Base-by-base conservation (phyloP, 1,284 basidiomycete genomes). In the Bjerkandera adusta region DNA sequence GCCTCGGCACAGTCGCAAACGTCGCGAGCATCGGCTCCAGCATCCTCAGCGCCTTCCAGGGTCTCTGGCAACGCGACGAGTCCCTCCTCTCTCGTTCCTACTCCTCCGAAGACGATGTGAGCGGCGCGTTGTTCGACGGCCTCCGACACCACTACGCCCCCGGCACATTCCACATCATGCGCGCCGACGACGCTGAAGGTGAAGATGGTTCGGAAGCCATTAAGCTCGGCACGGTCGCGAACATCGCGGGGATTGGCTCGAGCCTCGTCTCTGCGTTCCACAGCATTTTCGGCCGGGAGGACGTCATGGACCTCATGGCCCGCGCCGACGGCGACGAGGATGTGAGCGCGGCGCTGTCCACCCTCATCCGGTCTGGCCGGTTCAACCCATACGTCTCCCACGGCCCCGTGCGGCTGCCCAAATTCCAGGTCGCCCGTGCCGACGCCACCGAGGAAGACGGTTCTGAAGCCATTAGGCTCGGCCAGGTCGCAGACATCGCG, bases 331-430 rank as follows among this genome's bases (percentile, higher is more conserved):
- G 18, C 27, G 50, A 44, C 20, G 21, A 38, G n/a, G n/a, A n/a
- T n/a, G n/a, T n/a, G 16, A 48, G 47, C 34, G 47, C 26, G 8
- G 47, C 46, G 16, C 24, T n/a, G n/a, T n/a, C n/a, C n/a, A n/a
- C n/a, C n/a, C n/a, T n/a, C n/a, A n/a, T n/a, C n/a, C n/a, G n/a
- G n/a, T n/a, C n/a, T n/a, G n/a, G n/a, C n/a, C n/a, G n/a, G n/a
- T n/a, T n/a, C n/a, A n/a, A n/a, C n/a, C n/a, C n/a, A n/a, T n/a
- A n/a, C n/a, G n/a, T n/a, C n/a, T n/a, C n/a, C n/a, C n/a, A n/a
- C n/a, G n/a, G n/a, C n/a, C n/a, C n/a, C n/a, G n/a, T n/a, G n/a
- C n/a, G n/a, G n/a, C n/a, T n/a, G n/a, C n/a, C n/a, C n/a, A n/a
- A n/a, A n/a, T n/a, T n/a, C 36, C 36, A 38, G 20, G 18, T 13